Base-by-base conservation (phyloP, 805 yeast genomes). In the Candida awuae region DNA sequence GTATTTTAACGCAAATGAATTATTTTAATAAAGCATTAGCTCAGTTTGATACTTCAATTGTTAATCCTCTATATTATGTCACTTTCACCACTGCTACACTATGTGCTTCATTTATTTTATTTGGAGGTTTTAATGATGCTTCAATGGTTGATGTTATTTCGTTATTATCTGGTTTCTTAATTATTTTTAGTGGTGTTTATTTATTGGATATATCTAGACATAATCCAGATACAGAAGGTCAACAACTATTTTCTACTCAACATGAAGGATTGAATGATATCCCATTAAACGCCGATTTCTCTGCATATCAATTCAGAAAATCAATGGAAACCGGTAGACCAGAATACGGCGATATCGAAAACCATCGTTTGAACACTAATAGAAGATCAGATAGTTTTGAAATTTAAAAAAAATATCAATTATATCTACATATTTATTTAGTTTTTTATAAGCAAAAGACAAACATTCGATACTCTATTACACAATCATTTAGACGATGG, bases 21-120 rank as follows among this genome's bases (percentile, higher is more conserved):
- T 86, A 84, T 58, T 84, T 86, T 68, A 86, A 86, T 70, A 87
- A 84, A 66, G 95, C 95, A 0, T 69, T 86, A 54, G 95, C 88
- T 51, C 95, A 84, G 59, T 86, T 86, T 53, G 95, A 87, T 58
- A 86, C 95, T 6, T 83, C 94, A 0, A 84, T 86, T 50, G 95
- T 86, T 40, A 86, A 86, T 59, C 95, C 95, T 23, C 67, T 86
- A 44, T 86, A 86, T 64, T 86, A 87, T 55, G 96, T 86, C 39
- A 78, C 94, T 1, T 87, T 86, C 65, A 86, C 96, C 28, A 85
- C 95, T 0, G 84, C 83, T 36, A 87, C 95, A 0, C 68, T 86
- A 51, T 69, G 74, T 39, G 95, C 96, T 1, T 84, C 94, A 26
- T 87, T 87, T 58, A 80, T 87, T 45, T 65, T 86, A 38, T 87